These are phyloP conservation scores for Coniochaeta pulveracea DNA, from an alignment of 2,329 filamentous ascomycete genomes.

Conservation along the genomic window DNA sequence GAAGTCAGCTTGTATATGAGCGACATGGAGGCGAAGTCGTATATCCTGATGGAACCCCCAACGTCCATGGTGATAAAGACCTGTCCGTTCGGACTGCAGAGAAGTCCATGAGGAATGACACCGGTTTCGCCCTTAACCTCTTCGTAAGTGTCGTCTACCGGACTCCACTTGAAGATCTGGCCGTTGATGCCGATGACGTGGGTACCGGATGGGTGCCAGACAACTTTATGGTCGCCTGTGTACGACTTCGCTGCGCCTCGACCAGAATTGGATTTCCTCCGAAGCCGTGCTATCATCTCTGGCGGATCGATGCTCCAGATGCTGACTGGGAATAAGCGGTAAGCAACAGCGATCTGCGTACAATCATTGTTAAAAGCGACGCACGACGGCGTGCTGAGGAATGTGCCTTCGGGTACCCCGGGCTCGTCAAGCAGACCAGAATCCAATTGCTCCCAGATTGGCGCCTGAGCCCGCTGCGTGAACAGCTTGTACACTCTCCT, in stretches of 20 bases:
- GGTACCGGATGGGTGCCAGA: slow-evolving; percentile 12
- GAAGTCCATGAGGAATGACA: slow-evolving; percentile 3
- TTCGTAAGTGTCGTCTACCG: slow-evolving; percentile 10
- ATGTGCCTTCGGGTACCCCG: slow-evolving; percentile 6
- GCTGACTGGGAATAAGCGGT: slow-evolving; percentile 8
- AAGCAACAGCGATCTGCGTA: slow-evolving; percentile 11
- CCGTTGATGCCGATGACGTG: slow-evolving; percentile 14
- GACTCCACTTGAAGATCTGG: slow-evolving; percentile 15
- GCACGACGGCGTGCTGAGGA: slow-evolving; percentile 7
- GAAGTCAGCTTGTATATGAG: slow-evolving; percentile 11
- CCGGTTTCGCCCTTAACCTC: slow-evolving; percentile 8
- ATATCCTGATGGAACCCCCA: slow-evolving; percentile 11
- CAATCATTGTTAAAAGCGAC: slow-evolving; percentile 11
- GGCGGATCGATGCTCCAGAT: slow-evolving; percentile 12
- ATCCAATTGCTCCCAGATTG: slow-evolving; percentile 3
- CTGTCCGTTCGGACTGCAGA: slow-evolving; percentile 8
- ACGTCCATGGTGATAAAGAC: slow-evolving; percentile 11
- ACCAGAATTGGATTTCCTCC: slow-evolving; percentile 5
- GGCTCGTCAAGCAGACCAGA: slow-evolving; percentile 7
- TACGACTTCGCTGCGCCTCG: slow-evolving; percentile 4
- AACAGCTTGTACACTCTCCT: slow-evolving; percentile 6
- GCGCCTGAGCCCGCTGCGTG: neutral
- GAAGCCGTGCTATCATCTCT: slow-evolving; percentile 11
- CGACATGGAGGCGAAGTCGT: slow-evolving; percentile 9
- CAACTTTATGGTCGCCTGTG: slow-evolving; percentile 5